phyloP scores from a whole-genome alignment of 1,284 basidiomycete species.

The Xerocomus cyaneibrunnescens region DNA sequence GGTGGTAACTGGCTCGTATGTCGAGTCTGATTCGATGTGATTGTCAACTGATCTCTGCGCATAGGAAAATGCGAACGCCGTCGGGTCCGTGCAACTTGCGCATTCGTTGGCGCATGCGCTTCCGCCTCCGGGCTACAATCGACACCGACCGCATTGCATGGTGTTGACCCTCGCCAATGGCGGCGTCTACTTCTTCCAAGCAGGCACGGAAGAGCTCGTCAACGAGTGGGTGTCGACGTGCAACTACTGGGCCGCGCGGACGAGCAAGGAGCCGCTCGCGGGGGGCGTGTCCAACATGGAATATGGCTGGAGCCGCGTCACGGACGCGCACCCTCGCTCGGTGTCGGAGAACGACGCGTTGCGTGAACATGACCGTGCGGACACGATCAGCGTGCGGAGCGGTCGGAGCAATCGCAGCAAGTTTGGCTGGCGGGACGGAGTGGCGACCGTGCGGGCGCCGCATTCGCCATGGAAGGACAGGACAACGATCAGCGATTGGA shows the following conservation, averaged over 20 bases:
- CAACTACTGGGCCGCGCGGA: slow-evolving; percentile 97
- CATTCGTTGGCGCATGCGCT: slow-evolving; percentile 88
- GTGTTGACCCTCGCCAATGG: slow-evolving; percentile 89
- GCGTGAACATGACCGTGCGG: slow-evolving; percentile 53
- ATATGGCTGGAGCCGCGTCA: slow-evolving; percentile 91
- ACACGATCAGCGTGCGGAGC: slow-evolving; percentile 69
- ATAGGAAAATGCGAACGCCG: slow-evolving; percentile 80
- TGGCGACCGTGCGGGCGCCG: slow-evolving; percentile 58
- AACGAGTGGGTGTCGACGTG: slow-evolving; percentile 98
- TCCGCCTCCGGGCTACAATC: slow-evolving; percentile 90
- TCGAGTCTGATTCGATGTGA: slow-evolving; percentile 15
- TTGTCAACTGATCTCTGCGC: not conserved
- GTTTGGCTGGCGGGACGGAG: slow-evolving; percentile 64
- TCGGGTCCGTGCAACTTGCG: slow-evolving; percentile 79
- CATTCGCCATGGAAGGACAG: slow-evolving; percentile 75
- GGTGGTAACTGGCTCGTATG: slow-evolving; percentile 97
- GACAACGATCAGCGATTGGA: slow-evolving; percentile 93
- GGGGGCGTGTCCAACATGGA: slow-evolving; percentile 99
- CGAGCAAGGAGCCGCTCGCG: slow-evolving; percentile 88
- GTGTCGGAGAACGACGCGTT: slow-evolving; percentile 55
- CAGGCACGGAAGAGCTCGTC: slow-evolving; percentile 95
- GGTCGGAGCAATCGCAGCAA: slow-evolving; percentile 65
- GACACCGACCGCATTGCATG: slow-evolving; percentile 90
- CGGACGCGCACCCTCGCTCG: slow-evolving; percentile 57
- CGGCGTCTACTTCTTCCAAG: slow-evolving; percentile 94